Conservation (phyloP, 805 yeast species). For the Spathaspora girioi region DNA sequence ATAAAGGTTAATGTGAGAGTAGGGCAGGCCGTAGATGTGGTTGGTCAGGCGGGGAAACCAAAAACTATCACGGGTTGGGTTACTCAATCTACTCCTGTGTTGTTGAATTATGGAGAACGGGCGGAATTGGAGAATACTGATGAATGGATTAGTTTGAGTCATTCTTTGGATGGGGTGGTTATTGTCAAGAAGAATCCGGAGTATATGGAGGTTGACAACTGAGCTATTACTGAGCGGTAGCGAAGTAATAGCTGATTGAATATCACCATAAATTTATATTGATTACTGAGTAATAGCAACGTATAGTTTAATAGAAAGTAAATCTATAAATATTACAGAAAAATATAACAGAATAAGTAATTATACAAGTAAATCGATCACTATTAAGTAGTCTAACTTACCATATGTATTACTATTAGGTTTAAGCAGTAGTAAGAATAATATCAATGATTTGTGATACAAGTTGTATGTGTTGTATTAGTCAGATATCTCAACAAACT, state of each 20-base stretch:
- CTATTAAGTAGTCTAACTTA: too few species aligned
- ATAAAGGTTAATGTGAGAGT: conserved; percentile 95
- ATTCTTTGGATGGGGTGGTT: conserved; percentile 88
- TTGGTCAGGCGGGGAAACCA: conserved; percentile 99
- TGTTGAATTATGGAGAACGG: conserved; percentile 89
- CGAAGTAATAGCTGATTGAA: too few species aligned
- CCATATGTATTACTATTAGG: too few species aligned
- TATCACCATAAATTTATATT: too few species aligned
- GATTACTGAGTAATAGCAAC: too few species aligned
- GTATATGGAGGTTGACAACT: conserved; percentile 55
- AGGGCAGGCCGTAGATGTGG: conserved; percentile 98
- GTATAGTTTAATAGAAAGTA: background rate
- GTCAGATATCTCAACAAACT: too few species aligned
- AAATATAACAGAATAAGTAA: too few species aligned
- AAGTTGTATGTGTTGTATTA: too few species aligned
- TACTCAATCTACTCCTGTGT: conserved; percentile 95
- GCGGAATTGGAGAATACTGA: conserved; percentile 91
- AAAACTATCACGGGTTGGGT: conserved; percentile 99
- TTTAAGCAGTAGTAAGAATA: too few species aligned
- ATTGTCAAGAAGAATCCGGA: conserved; percentile 90
- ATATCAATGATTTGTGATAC: too few species aligned
- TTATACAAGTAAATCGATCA: too few species aligned
- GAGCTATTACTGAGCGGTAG: background rate
- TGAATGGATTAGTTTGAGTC: conserved; percentile 80
- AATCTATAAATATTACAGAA: background rate